Evolutionary conservation across 768 basidiomycete genomes (phyloP), one percentile per base, ranked within the genome.

Genomic region (Tricholoma furcatifolium): DNA sequence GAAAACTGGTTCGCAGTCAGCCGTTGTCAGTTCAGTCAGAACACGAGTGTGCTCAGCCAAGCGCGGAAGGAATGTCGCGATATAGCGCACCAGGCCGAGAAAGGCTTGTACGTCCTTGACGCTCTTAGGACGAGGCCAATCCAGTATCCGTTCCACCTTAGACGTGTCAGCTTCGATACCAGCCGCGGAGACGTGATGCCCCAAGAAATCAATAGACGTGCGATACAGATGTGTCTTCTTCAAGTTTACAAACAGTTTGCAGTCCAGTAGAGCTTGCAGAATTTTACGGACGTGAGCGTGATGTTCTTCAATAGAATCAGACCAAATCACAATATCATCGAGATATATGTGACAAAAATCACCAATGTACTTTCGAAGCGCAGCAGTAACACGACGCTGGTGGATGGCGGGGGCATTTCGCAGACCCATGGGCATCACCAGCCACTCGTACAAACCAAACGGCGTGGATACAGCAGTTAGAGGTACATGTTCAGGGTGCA

Each of bases 401-500:
- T n/a, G n/a, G n/a, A n/a, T n/a, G n/a, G n/a, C n/a, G n/a, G n/a
- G n/a, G n/a, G n/a, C n/a, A n/a, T n/a, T n/a, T n/a, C n/a, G n/a
- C n/a, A n/a, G n/a, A n/a, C n/a, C n/a, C n/a, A n/a, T n/a, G n/a
- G n/a, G n/a, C n/a, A n/a, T n/a, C n/a, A n/a, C n/a, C n/a, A n/a
- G n/a, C n/a, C n/a, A n/a, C n/a, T n/a, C n/a, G n/a, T n/a, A n/a
- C n/a, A n/a, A n/a, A n/a, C n/a, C n/a, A n/a, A n/a, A n/a, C n/a
- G n/a, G n/a, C n/a, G n/a, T n/a, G n/a, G n/a, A n/a, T n/a, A n/a
- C n/a, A n/a, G n/a, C n/a, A n/a, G n/a, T n/a, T n/a, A n/a, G n/a
- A n/a, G n/a, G n/a, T n/a, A n/a, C n/a, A n/a, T n/a, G n/a, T n/a
- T 69, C 66, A 0, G 58, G 61, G 7, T 69, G 58, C 1, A 73